Base-by-base conservation (phyloP, 805 yeast species). In the Yarrowia phangngaensis region DNA sequence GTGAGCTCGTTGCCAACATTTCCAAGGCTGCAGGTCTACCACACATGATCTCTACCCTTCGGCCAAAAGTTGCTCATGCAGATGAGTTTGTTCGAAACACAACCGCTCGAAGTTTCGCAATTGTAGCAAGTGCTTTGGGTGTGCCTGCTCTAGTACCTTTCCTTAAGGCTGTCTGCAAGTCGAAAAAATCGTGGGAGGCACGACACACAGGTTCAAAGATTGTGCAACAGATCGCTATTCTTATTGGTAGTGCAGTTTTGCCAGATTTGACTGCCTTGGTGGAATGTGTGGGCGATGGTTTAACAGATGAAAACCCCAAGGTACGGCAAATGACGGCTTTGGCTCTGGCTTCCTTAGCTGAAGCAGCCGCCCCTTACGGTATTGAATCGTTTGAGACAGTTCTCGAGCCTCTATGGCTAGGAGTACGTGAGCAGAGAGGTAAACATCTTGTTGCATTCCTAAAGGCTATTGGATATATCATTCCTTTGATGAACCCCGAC, bases 401-500 rank as follows among this genome's bases (percentile, higher is more conserved):
- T 0, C 60, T 90, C 26, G 90, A 84, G 50, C 84, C 87, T 0
- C 66, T 86, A 5, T 88, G 96, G 95, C 65, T 69, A 8, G 96
- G 95, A 4, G 74, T 86, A 17, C 73, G 78, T 35, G 73, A 73
- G 29, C 92, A 84, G 54, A 70, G 95, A 53, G 97, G 97, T 4
- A 76, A 78, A 56, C 72, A 80, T 0, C 69, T 88, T 43, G 83
- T 95, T 0, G 78, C 86, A 2, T 86, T 83, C 59, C 60, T 90
- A 53, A 78, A 77, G 58, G 84, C 94, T 45, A 69, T 89, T 17
- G 95, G 95, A 0, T 75, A 78, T 20, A 70, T 89, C 4, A 79
- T 89, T 4, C 95, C 97, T 0, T 67, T 90, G 45, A 87, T 90
- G 95, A 83, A 79, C 51, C 79, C 79, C 13, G 95, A 87, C 53